These are phyloP conservation scores for Geosmithia morbida DNA, from an alignment of 2,329 filamentous ascomycete species.

Conservation along the genomic window DNA sequence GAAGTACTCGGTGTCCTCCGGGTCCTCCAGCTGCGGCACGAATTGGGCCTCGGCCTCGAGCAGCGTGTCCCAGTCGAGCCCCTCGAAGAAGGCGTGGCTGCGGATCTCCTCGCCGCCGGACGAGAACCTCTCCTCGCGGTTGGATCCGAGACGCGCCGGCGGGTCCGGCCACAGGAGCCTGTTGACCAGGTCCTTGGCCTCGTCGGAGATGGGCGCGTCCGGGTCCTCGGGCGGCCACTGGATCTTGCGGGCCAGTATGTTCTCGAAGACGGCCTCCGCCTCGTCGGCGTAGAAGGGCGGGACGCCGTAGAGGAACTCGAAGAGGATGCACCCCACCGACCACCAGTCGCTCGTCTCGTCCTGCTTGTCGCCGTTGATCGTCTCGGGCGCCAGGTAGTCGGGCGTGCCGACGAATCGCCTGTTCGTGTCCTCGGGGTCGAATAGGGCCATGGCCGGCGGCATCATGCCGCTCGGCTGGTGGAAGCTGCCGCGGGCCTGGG, in stretches of 20 bases:
- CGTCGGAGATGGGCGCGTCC: conserved; percentile 57
- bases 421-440: conserved; percentile 87
- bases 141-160: conserved; percentile 68
- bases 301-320: conserved; percentile 86
- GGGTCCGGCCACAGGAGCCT: conserved; percentile 78
- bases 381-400: conserved; percentile 93
- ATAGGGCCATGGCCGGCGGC: conserved; percentile 84
- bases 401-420: conserved; percentile 92
- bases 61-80: conserved; percentile 77
- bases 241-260: conserved; percentile 79
- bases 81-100: conserved; percentile 75
- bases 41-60: conserved; percentile 95
- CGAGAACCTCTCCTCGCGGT: conserved; percentile 65
- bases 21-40: conserved; percentile 81
- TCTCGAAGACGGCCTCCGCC: conserved; percentile 91
- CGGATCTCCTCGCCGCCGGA: conserved; percentile 88
- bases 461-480: conserved; percentile 45
- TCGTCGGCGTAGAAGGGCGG: conserved; percentile 87
- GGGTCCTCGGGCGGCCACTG: conserved; percentile 83
- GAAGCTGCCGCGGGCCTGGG: not conserved
- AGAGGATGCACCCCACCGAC: conserved; percentile 97
- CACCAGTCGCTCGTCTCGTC: conserved; percentile 99
- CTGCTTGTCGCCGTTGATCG: conserved; percentile 86
- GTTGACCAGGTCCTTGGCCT: conserved; percentile 91
- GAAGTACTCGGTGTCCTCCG: conserved; percentile 97